Percentiles rank a stretch among this genome's conserved stretches.
Conservation (phyloP, 202 grass and related monocot genomes). For the Dendrocalamus latiflorus region DNA sequence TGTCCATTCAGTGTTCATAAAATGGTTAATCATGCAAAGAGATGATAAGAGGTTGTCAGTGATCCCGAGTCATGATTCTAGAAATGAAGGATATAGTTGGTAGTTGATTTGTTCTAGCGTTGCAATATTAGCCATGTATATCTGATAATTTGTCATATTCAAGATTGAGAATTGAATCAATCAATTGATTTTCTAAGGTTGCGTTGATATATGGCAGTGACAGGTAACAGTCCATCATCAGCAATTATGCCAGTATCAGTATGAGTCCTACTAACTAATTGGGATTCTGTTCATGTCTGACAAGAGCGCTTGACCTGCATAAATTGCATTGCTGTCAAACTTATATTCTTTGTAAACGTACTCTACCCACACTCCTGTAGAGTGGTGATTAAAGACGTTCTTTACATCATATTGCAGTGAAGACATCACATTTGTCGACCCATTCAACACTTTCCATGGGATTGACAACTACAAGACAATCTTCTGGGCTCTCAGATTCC, state of each 20-base stretch:
- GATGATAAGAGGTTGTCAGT: background rate
- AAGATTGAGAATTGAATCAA: background rate
- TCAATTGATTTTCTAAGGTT: background rate
- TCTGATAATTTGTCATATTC: background rate
- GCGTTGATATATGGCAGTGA: background rate
- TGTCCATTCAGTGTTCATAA: background rate
- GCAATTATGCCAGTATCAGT: background rate
- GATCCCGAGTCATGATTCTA: background rate
- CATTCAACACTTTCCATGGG: slow-evolving; percentile 77
- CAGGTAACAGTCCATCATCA: background rate
- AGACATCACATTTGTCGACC: slow-evolving; percentile 83
- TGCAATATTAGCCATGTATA: background rate
- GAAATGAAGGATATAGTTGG: background rate
- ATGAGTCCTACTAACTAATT: background rate
- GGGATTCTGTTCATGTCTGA: background rate
- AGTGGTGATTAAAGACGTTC: background rate
- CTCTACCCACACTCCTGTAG: background rate
- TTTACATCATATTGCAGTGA: slow-evolving; percentile 51
- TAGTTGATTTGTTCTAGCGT: background rate
- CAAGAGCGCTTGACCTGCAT: background rate
- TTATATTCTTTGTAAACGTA: background rate
- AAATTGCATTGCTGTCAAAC: background rate
- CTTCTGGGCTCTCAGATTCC: slow-evolving; percentile 89
- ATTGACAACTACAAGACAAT: slow-evolving; percentile 88
- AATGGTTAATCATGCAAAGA: background rate